Evolutionary conservation across 2,329 filamentous ascomycete genomes (phyloP), one percentile per base, ranked within the genome.

Genomic region (Hypoxylon sp.): DNA sequence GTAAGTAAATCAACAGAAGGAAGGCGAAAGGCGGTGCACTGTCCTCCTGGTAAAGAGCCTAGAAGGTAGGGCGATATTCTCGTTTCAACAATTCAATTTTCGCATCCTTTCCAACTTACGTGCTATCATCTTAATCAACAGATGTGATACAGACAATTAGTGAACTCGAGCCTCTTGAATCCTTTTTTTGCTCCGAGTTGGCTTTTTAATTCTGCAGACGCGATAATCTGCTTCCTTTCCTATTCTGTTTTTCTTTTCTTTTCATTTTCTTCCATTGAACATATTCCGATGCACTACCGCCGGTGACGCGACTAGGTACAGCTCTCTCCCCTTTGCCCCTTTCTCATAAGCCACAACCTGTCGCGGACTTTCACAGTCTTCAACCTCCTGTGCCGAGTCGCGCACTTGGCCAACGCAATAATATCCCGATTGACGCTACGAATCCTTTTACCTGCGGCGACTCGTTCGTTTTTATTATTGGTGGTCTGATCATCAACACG

Each of bases 91-190:
- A 59, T 51, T 63, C 61, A 63, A 57, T 67, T 67, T 69, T 69
- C 58, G 61, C 61, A 67, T 67, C 67, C 46, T 55, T 61, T 61
- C 30, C 52, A 46, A 58, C 47, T 39, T 48, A 63, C 57, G 60
- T 66, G 39, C 46, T 61, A 68, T 64, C 61, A 65, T 70, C 59
- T 60, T 59, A 63, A 54, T 50, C 50, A 58, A 41, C 61, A 65
- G 51, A 63, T 65, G 61, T 61, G 51, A 66, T 65, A 70, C 61
- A 45, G 37, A 58, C 50, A 41, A 62, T 46, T 81, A 52, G 67
- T 68, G 27, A 80, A 67, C 64, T 60, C 56, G 54, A 67, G 58
- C 65, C 51, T 67, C 58, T 65, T 79, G 9, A 59, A 66, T 70
- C 50, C 50, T 57, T 54, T 66, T 57, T 59, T 67, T 62, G 62